Conservation (phyloP, 2,329 filamentous ascomycete genomes). For the Pseudopyrenochaeta lycopersici region DNA sequence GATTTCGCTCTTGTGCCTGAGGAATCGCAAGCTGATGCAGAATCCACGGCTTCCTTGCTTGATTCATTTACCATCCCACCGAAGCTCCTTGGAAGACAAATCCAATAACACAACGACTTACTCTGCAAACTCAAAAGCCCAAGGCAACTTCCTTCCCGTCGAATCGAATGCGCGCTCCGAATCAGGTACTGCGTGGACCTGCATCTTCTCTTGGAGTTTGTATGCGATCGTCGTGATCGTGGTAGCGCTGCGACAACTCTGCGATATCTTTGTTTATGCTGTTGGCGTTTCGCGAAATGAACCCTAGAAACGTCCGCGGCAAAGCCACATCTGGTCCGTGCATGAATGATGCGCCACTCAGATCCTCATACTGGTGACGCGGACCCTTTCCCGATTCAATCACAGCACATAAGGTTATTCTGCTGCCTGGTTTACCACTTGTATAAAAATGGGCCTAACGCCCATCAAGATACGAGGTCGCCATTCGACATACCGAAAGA, state of each 20-base stretch:
- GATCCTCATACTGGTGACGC: conserved; percentile 8
- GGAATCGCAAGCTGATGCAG: not conserved
- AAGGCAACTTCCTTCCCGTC: conserved; percentile 68
- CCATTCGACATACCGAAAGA: conserved; percentile 34
- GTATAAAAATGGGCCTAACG: conserved; percentile 43
- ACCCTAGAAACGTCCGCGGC: conserved; percentile 29
- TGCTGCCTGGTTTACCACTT: conserved; percentile 35
- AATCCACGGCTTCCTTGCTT: not conserved
- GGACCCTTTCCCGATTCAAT: conserved; percentile 27
- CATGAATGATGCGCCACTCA: conserved; percentile 22
- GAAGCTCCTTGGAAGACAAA: not conserved
- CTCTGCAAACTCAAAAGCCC: conserved; percentile 70
- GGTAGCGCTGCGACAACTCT: conserved; percentile 8
- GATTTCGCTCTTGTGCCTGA: not conserved
- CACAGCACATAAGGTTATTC: conserved; percentile 22
- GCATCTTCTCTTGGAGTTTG: conserved; percentile 56
- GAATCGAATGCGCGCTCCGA: conserved; percentile 69
- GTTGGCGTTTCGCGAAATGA: conserved; percentile 23
- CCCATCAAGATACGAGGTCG: conserved; percentile 42
- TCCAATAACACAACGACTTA: conserved; percentile 48
- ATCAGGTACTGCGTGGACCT: conserved; percentile 71
- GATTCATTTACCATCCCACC: not conserved
- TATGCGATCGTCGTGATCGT: conserved; percentile 1
- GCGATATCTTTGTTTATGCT: conserved; percentile 36
- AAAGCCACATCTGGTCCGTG: conserved; percentile 38